Conservation (phyloP, 2,329 filamentous ascomycete species). For the Elsinoe arachidis region DNA sequence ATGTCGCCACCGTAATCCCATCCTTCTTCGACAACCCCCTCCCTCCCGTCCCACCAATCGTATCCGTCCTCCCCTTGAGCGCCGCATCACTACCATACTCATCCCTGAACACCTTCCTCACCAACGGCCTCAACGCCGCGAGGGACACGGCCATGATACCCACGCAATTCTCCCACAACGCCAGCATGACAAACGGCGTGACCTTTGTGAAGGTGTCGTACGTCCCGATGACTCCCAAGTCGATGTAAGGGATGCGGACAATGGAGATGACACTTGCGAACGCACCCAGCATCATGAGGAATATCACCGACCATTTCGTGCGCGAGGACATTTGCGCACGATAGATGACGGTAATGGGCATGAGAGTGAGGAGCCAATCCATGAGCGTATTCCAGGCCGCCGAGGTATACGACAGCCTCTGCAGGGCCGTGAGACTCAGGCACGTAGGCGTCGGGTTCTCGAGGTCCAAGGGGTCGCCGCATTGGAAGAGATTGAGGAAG, state of each 20-base stretch:
- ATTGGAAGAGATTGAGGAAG: constrained; percentile 13
- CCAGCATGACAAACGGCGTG: constrained; percentile 7
- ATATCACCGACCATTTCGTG: constrained; percentile 34
- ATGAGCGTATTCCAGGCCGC: constrained; percentile 8
- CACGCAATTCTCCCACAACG: constrained; percentile 9
- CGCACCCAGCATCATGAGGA: constrained; percentile 28
- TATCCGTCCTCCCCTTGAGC: background rate
- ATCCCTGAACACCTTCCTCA: constrained; percentile 7
- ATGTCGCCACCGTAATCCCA: constrained; percentile 2
- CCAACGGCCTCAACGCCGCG: constrained; percentile 8
- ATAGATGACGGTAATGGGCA: constrained; percentile 34
- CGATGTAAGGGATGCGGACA: constrained; percentile 20
- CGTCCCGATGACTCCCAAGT: background rate
- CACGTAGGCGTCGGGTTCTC: background rate
- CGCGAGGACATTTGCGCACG: constrained; percentile 33
- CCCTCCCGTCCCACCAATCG: background rate
- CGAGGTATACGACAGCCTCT: background rate
- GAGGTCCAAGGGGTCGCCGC: constrained; percentile 7
- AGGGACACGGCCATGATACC: constrained; percentile 12
- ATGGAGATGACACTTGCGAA: constrained; percentile 22
- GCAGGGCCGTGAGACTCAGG: background rate
- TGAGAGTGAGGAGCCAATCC: constrained; percentile 29
- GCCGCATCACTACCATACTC: background rate
- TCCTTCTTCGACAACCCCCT: background rate
- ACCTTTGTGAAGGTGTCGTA: background rate